Evolutionary conservation across 2,329 filamentous ascomycete species (phyloP).

Genomic region (Colletotrichum sp.): DNA sequence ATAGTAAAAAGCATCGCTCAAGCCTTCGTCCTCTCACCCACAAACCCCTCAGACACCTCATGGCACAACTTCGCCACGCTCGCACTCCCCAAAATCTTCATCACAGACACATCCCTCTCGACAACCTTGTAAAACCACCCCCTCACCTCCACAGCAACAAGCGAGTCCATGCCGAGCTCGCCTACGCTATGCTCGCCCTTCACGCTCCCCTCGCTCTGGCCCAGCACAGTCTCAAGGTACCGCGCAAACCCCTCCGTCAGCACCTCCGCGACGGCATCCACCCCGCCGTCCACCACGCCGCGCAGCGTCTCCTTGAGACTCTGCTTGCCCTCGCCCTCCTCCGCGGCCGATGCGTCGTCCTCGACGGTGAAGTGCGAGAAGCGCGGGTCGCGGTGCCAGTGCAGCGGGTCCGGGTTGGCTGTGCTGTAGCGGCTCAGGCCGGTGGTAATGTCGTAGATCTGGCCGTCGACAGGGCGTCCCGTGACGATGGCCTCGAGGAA

Average conservation of each 20-base stretch:
- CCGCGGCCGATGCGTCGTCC: conserved; percentile 3
- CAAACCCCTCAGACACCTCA: conserved; percentile 3
- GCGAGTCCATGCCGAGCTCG: conserved; percentile 34
- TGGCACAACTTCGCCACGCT: conserved; percentile 23
- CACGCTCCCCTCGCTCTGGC: conserved; percentile 27
- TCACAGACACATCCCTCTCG: conserved; percentile 45
- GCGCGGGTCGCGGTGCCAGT: conserved; percentile 48
- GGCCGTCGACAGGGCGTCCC: conserved; percentile 26
- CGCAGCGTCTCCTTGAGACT: conserved; percentile 33
- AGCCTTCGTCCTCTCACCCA: not conserved
- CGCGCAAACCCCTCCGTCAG: conserved; percentile 31
- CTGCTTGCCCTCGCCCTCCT: conserved; percentile 10
- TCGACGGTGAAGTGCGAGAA: conserved; percentile 42
- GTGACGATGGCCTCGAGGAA: conserved; percentile 34
- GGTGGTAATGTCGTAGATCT: conserved; percentile 25
- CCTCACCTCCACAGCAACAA: conserved; percentile 40
- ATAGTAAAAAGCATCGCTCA: not conserved
- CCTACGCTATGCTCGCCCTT: conserved; percentile 33
- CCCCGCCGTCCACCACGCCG: conserved; percentile 2
- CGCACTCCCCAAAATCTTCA: conserved; percentile 46
- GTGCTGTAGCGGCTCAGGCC: conserved; percentile 38
- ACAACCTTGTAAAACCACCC: conserved; percentile 53
- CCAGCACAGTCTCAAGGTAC: conserved; percentile 24
- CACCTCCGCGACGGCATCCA: conserved; percentile 25
- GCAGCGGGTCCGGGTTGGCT: conserved; percentile 31